phyloP scores from a whole-genome alignment of 805 yeast genomes.

The Wickerhamiella kurtzmanii region DNA sequence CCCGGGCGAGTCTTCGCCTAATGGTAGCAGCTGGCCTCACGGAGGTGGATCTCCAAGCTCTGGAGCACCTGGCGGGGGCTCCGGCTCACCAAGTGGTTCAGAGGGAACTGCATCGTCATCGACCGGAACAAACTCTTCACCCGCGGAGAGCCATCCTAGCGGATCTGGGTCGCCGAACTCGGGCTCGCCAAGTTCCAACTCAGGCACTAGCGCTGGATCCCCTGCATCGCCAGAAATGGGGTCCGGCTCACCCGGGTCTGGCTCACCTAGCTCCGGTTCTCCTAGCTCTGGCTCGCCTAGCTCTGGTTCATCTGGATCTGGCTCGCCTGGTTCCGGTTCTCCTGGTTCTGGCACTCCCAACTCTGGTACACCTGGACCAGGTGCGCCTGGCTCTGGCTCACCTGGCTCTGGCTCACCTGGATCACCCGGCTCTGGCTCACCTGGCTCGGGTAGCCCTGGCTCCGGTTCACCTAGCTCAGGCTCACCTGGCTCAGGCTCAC shows the following conservation, averaged over 20 bases:
- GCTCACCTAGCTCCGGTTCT: neutral
- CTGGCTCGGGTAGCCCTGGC: neutral
- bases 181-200: too few species aligned
- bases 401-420: slow-evolving; percentile 1
- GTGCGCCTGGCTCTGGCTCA: neutral
- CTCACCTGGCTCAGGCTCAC: neutral
- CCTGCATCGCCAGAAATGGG: too few species aligned
- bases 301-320: neutral
- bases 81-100: too few species aligned
- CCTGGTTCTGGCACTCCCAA: neutral
- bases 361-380: neutral
- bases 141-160: neutral
- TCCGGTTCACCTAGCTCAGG: neutral
- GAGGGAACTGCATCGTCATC: too few species aligned
- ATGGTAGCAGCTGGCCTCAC: too few species aligned
- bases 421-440: slow-evolving; percentile 2
- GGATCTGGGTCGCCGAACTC: neutral
- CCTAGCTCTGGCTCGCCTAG: neutral
- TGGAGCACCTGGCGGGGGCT: slow-evolving; percentile 2
- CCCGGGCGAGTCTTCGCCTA: too few species aligned
- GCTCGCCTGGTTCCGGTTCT: neutral
- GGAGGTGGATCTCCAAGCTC: slow-evolving; percentile 1
- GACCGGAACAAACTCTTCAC: too few species aligned
- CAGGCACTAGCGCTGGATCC: neutral
- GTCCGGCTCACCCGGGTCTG: neutral